These are phyloP conservation scores for Astragalus membranaceus DNA, from an alignment of 306 rosid species.

Conservation along the genomic window DNA sequence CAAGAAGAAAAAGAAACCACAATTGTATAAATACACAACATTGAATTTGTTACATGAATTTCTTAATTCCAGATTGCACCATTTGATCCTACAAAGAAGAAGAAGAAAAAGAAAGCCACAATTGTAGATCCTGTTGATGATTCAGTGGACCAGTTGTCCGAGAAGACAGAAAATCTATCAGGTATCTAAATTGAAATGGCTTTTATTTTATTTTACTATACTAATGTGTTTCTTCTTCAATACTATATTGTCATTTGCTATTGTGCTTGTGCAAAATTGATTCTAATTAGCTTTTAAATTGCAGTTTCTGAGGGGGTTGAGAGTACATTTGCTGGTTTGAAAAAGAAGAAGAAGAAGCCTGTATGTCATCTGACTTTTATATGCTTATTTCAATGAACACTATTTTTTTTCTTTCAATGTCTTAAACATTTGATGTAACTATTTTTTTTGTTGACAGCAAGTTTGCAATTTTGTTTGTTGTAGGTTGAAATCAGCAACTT, in stretches of 20 bases:
- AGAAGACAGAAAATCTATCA: slow-evolving; percentile 72
- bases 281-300: slow-evolving; percentile 14
- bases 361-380: slow-evolving; percentile 31
- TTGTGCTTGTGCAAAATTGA: not conserved
- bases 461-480: slow-evolving; percentile 9
- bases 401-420: not conserved
- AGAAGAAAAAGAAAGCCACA: slow-evolving; percentile 60
- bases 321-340: slow-evolving; percentile 64
- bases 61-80: slow-evolving; percentile 58
- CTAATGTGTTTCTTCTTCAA: not conserved
- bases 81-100: slow-evolving; percentile 91
- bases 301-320: slow-evolving; percentile 78
- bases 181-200: too few relatives aligned
- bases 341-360: slow-evolving; percentile 87
- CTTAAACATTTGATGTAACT: not conserved
- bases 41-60: not conserved
- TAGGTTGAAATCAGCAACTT: slow-evolving; percentile 62
- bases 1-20: too few relatives aligned
- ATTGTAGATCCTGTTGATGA: slow-evolving; percentile 56
- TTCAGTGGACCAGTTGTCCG: slow-evolving; percentile 65
- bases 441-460: not conserved
- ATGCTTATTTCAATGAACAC: not conserved
- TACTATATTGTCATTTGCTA: not conserved
- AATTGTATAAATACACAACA: too few relatives aligned
- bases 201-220: too few relatives aligned